Base-by-base conservation (phyloP, 768 basidiomycete species). In the Pleurotus cornucopiae region DNA sequence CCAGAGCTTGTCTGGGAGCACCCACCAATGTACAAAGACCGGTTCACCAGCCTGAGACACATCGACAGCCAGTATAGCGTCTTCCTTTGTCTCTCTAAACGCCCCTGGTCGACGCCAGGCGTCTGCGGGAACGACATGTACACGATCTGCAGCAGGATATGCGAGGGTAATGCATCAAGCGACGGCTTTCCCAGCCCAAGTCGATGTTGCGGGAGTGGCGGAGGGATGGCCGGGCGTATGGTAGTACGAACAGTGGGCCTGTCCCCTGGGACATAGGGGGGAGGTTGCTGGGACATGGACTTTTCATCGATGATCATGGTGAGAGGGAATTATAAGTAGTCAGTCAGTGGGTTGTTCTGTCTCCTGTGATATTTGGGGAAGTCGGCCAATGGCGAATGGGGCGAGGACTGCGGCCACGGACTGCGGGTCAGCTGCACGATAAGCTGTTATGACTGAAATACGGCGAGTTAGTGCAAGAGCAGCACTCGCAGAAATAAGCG, bases 51-150 rank as follows among this genome's bases (percentile, higher is more conserved):
- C 37, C 91, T 74, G 39, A 93, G 76, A 47, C 73, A 72, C 7
- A 76, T 77, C 1, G 78, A 74, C 6, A 93, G 67, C 91, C 91
- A 93, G 53, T 86, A 83, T 7, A 91, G 75, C 0, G 80, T 84
- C 73, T 81, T 82, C 39, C 89, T 74, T 66, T 87, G 86, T 13
- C 75, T 72, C 63, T 82, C 79, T 2, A 76, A 59, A 45, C 69
- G 72, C 25, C 74, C 72, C 48, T 76, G 65, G 61, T 76, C 72
- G n/a, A 69, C 57, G 9, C 62, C 64, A 38, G 63, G 58, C 1
- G 67, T 65, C 51, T 73, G 74, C 1, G 86, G 83, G 63, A 91
- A 89, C 2, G 81, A 80, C 60, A 74, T 69, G 65, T 88, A 81
- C 3, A 93, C 80, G 49, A 91, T 79, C 49, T 85, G 79, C 47